phyloP scores from a whole-genome alignment of 148 eudicot species.

The Heliosperma pusillum region DNA sequence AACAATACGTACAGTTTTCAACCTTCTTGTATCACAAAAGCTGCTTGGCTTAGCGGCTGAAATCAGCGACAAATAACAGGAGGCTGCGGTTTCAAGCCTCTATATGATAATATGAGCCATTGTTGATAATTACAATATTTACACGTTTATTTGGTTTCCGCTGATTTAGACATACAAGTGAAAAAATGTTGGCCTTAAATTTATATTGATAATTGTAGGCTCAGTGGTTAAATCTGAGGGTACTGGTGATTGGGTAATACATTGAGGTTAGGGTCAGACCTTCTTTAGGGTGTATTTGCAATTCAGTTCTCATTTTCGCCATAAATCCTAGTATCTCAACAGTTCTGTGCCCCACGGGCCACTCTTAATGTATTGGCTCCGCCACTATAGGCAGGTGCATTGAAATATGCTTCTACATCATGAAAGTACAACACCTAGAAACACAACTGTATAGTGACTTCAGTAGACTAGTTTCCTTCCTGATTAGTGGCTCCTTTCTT shows the following conservation, averaged over 20 bases:
- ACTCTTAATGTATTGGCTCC: neutral
- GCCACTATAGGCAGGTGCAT: neutral
- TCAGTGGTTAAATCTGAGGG: neutral
- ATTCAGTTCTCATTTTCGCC: neutral
- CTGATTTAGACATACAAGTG: neutral
- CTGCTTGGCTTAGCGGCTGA: neutral
- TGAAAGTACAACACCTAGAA: neutral
- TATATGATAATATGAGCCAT: neutral
- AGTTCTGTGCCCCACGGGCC: neutral
- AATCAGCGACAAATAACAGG: neutral
- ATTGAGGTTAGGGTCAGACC: neutral
- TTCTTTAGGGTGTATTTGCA: neutral
- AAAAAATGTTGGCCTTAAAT: neutral
- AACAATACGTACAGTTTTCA: neutral
- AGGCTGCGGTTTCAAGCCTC: neutral
- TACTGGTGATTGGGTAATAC: too few species aligned
- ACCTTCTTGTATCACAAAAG: neutral
- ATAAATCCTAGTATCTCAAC: neutral
- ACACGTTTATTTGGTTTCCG: neutral
- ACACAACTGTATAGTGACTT: neutral
- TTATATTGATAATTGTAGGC: neutral
- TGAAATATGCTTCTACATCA: constrained; percentile 5
- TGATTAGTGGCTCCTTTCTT: neutral
- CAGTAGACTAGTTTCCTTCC: neutral
- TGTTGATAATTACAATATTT: neutral